Evolutionary conservation across 306 rosid genomes (phyloP).

Genomic region (Acacia crassicarpa): DNA sequence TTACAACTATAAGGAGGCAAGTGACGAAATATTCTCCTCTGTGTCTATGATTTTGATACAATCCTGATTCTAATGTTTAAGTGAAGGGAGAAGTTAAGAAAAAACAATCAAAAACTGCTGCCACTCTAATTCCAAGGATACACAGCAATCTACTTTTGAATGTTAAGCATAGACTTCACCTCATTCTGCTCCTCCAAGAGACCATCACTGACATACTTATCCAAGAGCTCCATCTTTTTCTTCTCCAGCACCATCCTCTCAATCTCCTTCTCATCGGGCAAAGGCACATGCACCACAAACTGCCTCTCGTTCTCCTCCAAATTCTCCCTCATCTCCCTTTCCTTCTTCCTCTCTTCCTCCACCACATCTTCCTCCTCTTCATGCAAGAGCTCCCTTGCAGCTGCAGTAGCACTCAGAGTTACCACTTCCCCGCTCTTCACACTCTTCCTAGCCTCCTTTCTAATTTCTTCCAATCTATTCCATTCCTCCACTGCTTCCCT

Average conservation of each 20-base stretch:
- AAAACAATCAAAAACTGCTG: neutral
- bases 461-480: constrained; percentile 69
- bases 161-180: constrained; percentile 79
- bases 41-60: neutral
- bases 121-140: constrained; percentile 2
- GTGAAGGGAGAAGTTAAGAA: neutral
- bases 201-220: constrained; percentile 64
- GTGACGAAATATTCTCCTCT: neutral
- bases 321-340: constrained; percentile 43
- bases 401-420: constrained; percentile 40
- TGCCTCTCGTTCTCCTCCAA: constrained; percentile 54
- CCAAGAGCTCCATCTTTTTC: constrained; percentile 82
- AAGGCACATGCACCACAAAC: constrained; percentile 86
- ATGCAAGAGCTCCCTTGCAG: constrained; percentile 56
- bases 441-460: constrained; percentile 78
- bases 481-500: constrained; percentile 72
- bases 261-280: constrained; percentile 87
- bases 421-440: constrained; percentile 85
- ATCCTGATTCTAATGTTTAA: constrained; percentile 3
- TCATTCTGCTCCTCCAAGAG: constrained; percentile 79
- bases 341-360: constrained; percentile 62
- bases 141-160: constrained; percentile 41
- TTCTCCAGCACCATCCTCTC: constrained; percentile 95
- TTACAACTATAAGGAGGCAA: constrained; percentile 2
- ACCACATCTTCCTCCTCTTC: constrained; percentile 92